phyloP scores from a whole-genome alignment of 2,329 filamentous ascomycete species.

The Colletotrichum sp. region DNA sequence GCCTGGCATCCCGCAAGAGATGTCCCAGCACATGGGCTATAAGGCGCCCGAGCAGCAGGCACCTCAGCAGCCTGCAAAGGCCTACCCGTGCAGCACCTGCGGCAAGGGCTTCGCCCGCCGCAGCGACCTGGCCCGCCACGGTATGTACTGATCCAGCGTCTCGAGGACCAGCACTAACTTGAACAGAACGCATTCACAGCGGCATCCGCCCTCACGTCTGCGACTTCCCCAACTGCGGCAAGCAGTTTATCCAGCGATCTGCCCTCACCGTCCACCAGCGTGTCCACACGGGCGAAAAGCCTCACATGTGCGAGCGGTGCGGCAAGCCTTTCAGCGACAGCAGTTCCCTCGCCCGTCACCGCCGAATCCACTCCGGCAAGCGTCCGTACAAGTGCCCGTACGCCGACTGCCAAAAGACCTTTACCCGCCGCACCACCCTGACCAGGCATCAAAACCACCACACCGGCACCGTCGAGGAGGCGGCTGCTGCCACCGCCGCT shows the following conservation, averaged over 20 bases:
- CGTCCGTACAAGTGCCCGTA: conserved; percentile 97
- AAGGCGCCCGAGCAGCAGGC: conserved; percentile 22
- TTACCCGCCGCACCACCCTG: conserved; percentile 92
- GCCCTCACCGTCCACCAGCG: conserved; percentile 94
- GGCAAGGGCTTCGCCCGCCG: conserved; percentile 90
- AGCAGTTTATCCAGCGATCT: conserved; percentile 96
- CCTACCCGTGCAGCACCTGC: conserved; percentile 83
- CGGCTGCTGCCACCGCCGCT: conserved; percentile 85
- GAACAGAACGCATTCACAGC: conserved; percentile 89
- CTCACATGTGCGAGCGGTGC: conserved; percentile 95
- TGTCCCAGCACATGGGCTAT: conserved; percentile 29
- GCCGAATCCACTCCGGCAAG: conserved; percentile 94
- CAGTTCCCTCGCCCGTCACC: conserved; percentile 90
- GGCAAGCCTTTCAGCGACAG: conserved; percentile 98
- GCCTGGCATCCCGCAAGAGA: conserved; percentile 40
- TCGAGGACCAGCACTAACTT: conserved; percentile 25
- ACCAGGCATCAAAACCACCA: conserved; percentile 97
- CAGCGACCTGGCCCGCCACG: conserved; percentile 93
- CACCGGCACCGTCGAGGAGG: conserved; percentile 93
- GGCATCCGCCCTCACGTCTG: conserved; percentile 91
- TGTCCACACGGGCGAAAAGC: conserved; percentile 97
- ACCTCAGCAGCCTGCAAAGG: conserved; percentile 20
- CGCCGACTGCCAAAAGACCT: conserved; percentile 97
- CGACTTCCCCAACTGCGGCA: conserved; percentile 86
- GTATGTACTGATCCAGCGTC: conserved; percentile 57